phyloP scores from a whole-genome alignment of 441 rosid genomes.

The Aleurites moluccanus region DNA sequence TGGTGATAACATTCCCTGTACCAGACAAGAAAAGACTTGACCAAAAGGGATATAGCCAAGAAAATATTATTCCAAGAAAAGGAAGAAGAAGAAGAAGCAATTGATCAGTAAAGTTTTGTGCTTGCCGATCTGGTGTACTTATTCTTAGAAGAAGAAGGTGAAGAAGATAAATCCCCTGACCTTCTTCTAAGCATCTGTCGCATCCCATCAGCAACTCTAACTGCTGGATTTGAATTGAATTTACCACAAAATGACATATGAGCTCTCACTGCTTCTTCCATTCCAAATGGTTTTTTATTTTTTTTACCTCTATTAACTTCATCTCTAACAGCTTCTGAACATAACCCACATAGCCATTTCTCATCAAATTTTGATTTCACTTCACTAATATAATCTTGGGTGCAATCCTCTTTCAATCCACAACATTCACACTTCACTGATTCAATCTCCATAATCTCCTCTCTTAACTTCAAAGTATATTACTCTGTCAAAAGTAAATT shows the following conservation, averaged over 20 bases:
- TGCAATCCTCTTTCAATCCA: constrained; percentile 88
- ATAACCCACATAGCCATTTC: constrained; percentile 94
- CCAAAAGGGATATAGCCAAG: constrained; percentile 23
- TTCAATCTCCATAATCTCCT: constrained; percentile 69
- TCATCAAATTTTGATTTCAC: constrained; percentile 80
- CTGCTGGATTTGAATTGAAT: constrained; percentile 80
- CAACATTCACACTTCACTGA: constrained; percentile 87
- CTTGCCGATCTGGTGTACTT: constrained; percentile 61
- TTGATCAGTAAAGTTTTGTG: constrained; percentile 42
- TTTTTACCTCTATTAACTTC: constrained; percentile 49
- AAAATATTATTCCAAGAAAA: constrained; percentile 25
- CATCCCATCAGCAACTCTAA: constrained; percentile 90
- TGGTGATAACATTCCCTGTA: no score
- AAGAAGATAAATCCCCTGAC: constrained; percentile 58
- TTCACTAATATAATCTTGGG: constrained; percentile 66
- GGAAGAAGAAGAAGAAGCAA: background rate
- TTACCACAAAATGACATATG: constrained; percentile 93
- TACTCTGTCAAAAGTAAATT: background rate
- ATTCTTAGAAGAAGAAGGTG: constrained; percentile 54
- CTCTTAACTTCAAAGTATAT: background rate
- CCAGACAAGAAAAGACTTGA: constrained; percentile 27
- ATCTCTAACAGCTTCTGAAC: constrained; percentile 88
- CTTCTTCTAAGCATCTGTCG: constrained; percentile 93
- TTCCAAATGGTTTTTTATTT: constrained; percentile 31
- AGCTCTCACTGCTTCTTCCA: constrained; percentile 86